Evolutionary conservation across 2,329 filamentous ascomycete species (phyloP).

Genomic region (Xylariaceae sp.): DNA sequence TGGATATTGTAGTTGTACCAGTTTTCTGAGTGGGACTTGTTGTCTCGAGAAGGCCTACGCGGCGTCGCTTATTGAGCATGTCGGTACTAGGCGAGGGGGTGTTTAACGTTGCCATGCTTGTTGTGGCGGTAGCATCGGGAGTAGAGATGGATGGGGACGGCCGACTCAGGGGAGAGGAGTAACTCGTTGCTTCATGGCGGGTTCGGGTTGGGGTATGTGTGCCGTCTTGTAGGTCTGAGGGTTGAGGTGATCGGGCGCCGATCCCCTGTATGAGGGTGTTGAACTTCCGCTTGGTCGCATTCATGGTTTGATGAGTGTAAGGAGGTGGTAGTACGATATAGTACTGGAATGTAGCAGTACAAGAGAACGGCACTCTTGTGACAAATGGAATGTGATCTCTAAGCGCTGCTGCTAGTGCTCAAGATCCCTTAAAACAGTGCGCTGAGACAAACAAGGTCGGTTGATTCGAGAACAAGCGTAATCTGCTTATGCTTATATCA

Average conservation of each 20-base stretch:
- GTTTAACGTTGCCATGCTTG: conserved; percentile 24
- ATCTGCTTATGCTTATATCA: background rate
- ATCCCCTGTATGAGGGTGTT: conserved; percentile 75
- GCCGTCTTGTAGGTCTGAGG: conserved; percentile 44
- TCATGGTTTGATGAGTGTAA: conserved; percentile 56
- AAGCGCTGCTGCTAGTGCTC: conserved; percentile 4
- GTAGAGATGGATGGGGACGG: conserved; percentile 45
- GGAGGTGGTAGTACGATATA: background rate
- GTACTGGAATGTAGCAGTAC: conserved; percentile 10
- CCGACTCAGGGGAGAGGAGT: conserved; percentile 27
- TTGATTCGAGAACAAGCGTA: background rate
- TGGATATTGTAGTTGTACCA: conserved; percentile 47
- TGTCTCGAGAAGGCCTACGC: conserved; percentile 53
- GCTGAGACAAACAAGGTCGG: background rate
- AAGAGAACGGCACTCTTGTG: conserved; percentile 6
- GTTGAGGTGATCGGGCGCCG: conserved; percentile 56
- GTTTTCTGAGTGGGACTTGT: conserved; percentile 45
- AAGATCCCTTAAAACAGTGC: background rate
- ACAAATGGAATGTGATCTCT: conserved; percentile 10
- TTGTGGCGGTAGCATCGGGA: conserved; percentile 22
- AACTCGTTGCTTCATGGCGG: conserved; percentile 35
- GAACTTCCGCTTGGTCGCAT: conserved; percentile 84
- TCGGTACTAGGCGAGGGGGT: conserved; percentile 41
- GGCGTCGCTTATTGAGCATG: conserved; percentile 60
- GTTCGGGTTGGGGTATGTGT: conserved; percentile 46